These are phyloP conservation scores for Dactylellina sp. DNA, from an alignment of 2,329 filamentous ascomycete species.

Conservation along the genomic window DNA sequence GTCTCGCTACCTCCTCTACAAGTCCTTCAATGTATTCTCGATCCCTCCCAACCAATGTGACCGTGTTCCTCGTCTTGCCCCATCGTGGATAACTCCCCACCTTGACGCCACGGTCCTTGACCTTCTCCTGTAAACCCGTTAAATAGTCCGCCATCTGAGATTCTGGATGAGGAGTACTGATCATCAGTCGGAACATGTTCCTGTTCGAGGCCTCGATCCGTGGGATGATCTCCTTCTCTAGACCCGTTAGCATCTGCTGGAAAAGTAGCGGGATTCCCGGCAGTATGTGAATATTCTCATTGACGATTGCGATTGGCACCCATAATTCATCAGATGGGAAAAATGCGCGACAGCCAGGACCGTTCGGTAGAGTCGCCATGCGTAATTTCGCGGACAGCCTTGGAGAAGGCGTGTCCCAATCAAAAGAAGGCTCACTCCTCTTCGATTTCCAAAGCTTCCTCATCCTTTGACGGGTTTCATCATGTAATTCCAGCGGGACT, in stretches of 20 bases:
- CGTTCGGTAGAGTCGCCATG: slow-evolving; percentile 88
- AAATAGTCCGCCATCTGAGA: slow-evolving; percentile 85
- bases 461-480: slow-evolving; percentile 83
- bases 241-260: slow-evolving; percentile 78
- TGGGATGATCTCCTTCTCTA: slow-evolving; percentile 74
- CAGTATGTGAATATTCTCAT: slow-evolving; percentile 91
- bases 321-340: slow-evolving; percentile 85
- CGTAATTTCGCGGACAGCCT: slow-evolving; percentile 83
- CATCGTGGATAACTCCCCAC: slow-evolving; percentile 95
- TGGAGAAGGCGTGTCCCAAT: slow-evolving; percentile 85
- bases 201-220: slow-evolving; percentile 79
- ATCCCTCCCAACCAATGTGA: slow-evolving; percentile 85
- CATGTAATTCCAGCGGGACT: slow-evolving; percentile 80
- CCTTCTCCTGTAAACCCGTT: slow-evolving; percentile 79
- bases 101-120: slow-evolving; percentile 82
- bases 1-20: slow-evolving; percentile 79
- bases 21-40: slow-evolving; percentile 81
- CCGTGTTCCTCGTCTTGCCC: slow-evolving; percentile 87
- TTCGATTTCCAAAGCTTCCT: slow-evolving; percentile 80
- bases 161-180: slow-evolving; percentile 88
- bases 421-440: slow-evolving; percentile 77
- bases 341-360: slow-evolving; percentile 77
- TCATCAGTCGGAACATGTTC: slow-evolving; percentile 80
- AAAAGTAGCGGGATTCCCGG: slow-evolving; percentile 91
- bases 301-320: slow-evolving; percentile 90